These are phyloP conservation scores for Suillus paluster DNA, from an alignment of 768 basidiomycete species.

Conservation along the genomic window DNA sequence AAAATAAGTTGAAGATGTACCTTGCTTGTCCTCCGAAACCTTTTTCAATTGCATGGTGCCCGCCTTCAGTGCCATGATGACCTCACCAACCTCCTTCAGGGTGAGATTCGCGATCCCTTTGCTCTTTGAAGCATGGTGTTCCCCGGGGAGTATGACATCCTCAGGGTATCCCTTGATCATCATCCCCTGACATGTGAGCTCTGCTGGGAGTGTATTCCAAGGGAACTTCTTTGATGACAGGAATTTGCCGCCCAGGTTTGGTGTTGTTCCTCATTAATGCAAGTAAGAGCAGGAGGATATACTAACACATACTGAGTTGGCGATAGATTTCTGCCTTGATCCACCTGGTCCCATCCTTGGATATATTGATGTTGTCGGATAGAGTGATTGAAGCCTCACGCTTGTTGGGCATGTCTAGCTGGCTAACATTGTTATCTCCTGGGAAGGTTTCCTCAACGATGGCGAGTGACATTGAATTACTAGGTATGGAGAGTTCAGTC, in stretches of 20 bases:
- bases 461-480: background rate
- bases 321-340: background rate
- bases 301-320: background rate
- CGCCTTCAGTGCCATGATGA: background rate
- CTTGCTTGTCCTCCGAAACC: background rate
- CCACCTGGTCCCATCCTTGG: background rate
- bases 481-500: background rate
- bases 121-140: conserved; percentile 8
- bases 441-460: background rate
- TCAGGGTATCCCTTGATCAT: conserved; percentile 1
- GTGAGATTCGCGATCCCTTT: conserved; percentile 14
- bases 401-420: background rate
- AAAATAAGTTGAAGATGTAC: background rate
- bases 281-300: background rate
- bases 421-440: background rate
- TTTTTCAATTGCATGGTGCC: background rate
- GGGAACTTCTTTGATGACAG: conserved; percentile 7
- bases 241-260: conserved; percentile 1
- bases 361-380: background rate
- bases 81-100: background rate
- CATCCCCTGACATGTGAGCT: conserved; percentile 4
- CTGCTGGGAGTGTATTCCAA: conserved; percentile 9
- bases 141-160: background rate
- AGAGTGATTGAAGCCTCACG: background rate
- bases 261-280: background rate